Percentiles rank a stretch among this genome's conserved stretches.
These are phyloP conservation scores for Stygiomarasmius scandens DNA, from an alignment of 1,284 basidiomycete genomes.

Conservation along the genomic window DNA sequence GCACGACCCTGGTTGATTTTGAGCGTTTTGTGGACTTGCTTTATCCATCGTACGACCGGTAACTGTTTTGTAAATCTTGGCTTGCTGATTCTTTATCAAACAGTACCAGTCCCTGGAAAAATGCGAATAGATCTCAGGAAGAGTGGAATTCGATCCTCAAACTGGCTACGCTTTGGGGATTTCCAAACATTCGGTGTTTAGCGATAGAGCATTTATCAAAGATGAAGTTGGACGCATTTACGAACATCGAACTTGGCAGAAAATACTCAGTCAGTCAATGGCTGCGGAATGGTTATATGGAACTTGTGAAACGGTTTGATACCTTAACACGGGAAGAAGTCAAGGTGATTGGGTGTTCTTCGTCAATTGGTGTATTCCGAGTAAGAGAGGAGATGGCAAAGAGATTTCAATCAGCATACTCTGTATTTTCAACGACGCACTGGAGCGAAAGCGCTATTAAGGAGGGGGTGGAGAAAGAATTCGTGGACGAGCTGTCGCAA, in stretches of 20 bases:
- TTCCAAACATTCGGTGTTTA: conserved; percentile 50
- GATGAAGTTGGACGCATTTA: conserved; percentile 45
- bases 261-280: conserved; percentile 45
- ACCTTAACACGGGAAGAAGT: conserved; percentile 50
- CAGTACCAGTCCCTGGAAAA: conserved; percentile 56
- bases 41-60: conserved; percentile 32
- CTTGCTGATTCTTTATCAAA: not conserved
- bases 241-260: conserved; percentile 55
- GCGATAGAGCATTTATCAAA: conserved; percentile 50
- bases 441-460: not conserved
- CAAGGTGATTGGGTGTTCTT: conserved; percentile 48
- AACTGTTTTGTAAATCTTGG: not conserved
- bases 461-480: not conserved
- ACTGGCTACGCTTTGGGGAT: conserved; percentile 52
- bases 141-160: conserved; percentile 56
- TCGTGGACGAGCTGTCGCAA: not conserved
- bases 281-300: conserved; percentile 48
- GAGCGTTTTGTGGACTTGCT: conserved; percentile 33
- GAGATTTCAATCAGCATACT: not conserved
- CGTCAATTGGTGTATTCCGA: conserved; percentile 47
- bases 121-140: conserved; percentile 31
- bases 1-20: conserved; percentile 25
- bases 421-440: not conserved
- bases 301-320: conserved; percentile 46
- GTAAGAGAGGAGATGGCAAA: conserved; percentile 39